Evolutionary conservation across 2,329 filamentous ascomycete genomes (phyloP).

Genomic region (Fusarium gaditjirri): DNA sequence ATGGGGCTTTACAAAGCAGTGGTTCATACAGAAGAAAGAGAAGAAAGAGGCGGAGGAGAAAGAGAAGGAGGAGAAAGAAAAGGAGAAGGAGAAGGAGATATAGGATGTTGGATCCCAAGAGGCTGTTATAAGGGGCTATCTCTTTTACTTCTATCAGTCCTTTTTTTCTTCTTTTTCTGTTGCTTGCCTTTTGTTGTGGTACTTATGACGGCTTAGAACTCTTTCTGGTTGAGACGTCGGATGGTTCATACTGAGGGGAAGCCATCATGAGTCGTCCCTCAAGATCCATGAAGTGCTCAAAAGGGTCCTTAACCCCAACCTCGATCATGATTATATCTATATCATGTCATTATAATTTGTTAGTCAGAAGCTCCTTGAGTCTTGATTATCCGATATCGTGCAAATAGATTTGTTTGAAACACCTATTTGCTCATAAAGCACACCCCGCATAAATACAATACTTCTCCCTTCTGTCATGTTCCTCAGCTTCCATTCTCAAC

Average conservation of each 20-base stretch:
- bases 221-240: neutral
- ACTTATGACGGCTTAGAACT: neutral
- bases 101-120: neutral
- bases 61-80: neutral
- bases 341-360: neutral
- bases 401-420: too few relatives aligned
- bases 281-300: neutral
- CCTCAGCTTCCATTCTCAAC: neutral
- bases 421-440: neutral
- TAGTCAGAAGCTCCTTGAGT: neutral
- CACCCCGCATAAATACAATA: neutral
- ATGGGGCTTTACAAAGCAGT: neutral
- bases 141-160: neutral
- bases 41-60: neutral
- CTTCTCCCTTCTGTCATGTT: neutral
- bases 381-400: neutral
- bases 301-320: neutral
- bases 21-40: neutral
- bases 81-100: neutral
- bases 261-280: slow-evolving; percentile 1
- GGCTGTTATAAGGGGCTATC: neutral
- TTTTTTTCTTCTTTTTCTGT: neutral
- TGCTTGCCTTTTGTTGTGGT: neutral
- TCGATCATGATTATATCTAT: neutral
- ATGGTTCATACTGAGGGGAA: neutral